phyloP scores from a whole-genome alignment of 768 basidiomycete genomes.

The Ramaria sp. region DNA sequence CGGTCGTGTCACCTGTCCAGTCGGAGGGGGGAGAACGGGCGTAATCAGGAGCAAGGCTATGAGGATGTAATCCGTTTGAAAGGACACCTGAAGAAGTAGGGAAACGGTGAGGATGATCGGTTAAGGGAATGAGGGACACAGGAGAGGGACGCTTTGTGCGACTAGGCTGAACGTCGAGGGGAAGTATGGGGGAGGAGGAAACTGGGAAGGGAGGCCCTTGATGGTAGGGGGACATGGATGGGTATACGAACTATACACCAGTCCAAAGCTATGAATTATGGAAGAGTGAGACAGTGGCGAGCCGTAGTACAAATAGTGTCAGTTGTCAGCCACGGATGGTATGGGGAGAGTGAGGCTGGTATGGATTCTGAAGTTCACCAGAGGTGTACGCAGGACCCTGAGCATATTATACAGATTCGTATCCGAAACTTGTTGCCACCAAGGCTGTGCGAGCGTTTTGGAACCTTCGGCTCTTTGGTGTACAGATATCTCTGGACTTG shows the following conservation, averaged over 20 bases:
- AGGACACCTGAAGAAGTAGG: background rate
- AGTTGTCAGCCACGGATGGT: background rate
- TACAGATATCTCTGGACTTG: background rate
- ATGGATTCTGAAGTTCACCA: too few relatives aligned
- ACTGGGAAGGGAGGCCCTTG: background rate
- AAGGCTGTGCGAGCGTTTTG: too few relatives aligned
- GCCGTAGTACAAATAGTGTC: background rate
- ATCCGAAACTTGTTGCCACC: background rate
- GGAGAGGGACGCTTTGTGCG: background rate
- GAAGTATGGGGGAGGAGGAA: slow-evolving; percentile 1
- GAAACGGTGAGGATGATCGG: background rate
- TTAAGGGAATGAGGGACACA: background rate
- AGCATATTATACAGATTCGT: background rate
- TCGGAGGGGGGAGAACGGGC: background rate
- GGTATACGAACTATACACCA: background rate
- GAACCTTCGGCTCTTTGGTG: too few relatives aligned
- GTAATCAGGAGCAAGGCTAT: background rate
- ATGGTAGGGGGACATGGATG: background rate
- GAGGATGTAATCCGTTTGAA: background rate
- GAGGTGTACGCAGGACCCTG: background rate
- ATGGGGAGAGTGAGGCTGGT: background rate
- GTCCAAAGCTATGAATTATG: background rate
- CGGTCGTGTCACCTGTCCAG: background rate
- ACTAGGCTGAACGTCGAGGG: background rate
- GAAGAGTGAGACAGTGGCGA: background rate